phyloP scores from a whole-genome alignment of 2,329 filamentous ascomycete species.

The Cladophialophora exuberans region DNA sequence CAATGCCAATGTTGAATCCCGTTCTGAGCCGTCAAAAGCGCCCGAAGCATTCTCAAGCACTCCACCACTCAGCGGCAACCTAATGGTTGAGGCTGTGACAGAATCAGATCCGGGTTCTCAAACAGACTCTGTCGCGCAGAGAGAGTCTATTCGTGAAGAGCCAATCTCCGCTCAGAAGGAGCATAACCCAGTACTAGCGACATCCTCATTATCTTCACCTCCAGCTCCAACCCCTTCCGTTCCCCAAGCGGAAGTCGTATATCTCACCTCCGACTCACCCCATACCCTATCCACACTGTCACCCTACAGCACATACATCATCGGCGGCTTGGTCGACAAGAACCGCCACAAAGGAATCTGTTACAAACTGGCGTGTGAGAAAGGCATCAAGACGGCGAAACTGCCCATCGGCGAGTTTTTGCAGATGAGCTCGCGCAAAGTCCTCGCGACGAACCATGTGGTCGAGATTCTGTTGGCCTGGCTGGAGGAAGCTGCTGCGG shows the following conservation, averaged over 20 bases:
- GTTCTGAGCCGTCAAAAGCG: not conserved
- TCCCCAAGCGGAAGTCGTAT: conserved; percentile 67
- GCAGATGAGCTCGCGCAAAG: conserved; percentile 82
- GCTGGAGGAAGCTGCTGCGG: conserved; percentile 61
- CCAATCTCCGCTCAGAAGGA: conserved; percentile 15
- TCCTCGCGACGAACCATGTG: conserved; percentile 93
- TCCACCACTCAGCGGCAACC: not conserved
- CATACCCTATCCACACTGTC: conserved; percentile 81
- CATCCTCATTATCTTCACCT: not conserved
- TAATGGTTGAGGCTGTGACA: too few species aligned
- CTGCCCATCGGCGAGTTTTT: conserved; percentile 95
- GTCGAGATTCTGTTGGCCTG: conserved; percentile 95
- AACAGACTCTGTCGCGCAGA: not conserved
- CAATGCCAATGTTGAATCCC: not conserved
- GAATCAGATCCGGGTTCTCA: too few species aligned
- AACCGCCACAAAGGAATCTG: conserved; percentile 96
- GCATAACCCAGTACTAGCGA: not conserved
- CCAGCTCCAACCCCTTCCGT: not conserved
- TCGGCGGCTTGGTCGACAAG: conserved; percentile 93
- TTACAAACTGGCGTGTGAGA: conserved; percentile 75
- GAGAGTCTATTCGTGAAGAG: not conserved
- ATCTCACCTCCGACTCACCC: conserved; percentile 89
- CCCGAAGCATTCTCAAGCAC: not conserved
- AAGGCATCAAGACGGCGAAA: conserved; percentile 77
- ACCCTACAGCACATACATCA: conserved; percentile 87